These are phyloP conservation scores for Pestalotiopsis sp. DNA, from an alignment of 2,329 filamentous ascomycete species.

Conservation along the genomic window DNA sequence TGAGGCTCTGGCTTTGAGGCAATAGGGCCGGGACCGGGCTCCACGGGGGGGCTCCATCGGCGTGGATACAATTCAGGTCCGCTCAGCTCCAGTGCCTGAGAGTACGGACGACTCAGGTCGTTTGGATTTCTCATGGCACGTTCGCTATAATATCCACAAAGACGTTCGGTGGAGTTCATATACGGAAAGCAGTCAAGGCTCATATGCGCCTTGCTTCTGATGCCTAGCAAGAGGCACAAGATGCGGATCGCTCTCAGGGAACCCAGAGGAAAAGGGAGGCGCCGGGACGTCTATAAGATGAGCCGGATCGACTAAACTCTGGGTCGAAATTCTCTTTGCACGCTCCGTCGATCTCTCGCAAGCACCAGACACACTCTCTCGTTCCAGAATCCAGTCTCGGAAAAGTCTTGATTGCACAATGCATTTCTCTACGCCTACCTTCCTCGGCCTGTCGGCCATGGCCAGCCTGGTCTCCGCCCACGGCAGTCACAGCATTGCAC, in stretches of 20 bases:
- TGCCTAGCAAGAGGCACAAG: not conserved
- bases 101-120: not conserved
- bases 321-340: too few relatives aligned
- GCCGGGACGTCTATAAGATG: not conserved
- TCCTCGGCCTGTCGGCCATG: not conserved
- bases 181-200: not conserved
- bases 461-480: constrained; percentile 12
- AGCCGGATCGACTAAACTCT: not conserved
- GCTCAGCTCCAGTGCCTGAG: not conserved
- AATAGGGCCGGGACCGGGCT: not conserved
- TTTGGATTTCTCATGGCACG: not conserved
- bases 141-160: not conserved
- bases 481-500: constrained; percentile 44
- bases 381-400: not conserved
- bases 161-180: not conserved
- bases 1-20: not conserved
- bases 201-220: not conserved
- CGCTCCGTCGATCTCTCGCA: not conserved
- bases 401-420: not conserved
- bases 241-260: not conserved
- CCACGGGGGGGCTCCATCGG: not conserved
- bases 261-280: not conserved
- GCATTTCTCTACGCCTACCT: not conserved
- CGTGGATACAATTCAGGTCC: not conserved
- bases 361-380: not conserved